Conservation (phyloP, 2,329 filamentous ascomycete species). For the Botrytis galanthina region DNA sequence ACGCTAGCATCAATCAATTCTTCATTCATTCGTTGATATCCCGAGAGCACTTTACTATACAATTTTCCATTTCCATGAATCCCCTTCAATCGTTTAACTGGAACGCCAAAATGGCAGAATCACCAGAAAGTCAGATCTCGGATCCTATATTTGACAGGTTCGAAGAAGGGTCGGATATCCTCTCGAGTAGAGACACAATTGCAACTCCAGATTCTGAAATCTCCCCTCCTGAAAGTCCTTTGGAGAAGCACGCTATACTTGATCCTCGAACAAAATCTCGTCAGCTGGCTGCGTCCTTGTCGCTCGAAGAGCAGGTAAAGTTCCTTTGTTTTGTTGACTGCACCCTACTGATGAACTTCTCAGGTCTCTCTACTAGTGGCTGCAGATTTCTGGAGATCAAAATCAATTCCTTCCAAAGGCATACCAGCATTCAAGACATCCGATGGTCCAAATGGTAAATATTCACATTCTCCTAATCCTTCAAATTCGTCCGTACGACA, state of each 20-base stretch:
- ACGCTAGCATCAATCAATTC: background rate
- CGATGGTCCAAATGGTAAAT: constrained; percentile 63
- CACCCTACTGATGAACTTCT: constrained; percentile 19
- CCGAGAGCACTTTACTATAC: background rate
- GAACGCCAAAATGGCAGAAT: constrained; percentile 24
- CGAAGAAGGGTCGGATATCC: constrained; percentile 29
- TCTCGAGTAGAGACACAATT: constrained; percentile 30
- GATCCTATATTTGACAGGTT: constrained; percentile 34
- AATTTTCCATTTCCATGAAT: background rate
- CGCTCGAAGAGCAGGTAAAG: constrained; percentile 38
- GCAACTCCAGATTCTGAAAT: constrained; percentile 35
- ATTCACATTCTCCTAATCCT: background rate
- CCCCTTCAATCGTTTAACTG: background rate
- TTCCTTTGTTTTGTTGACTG: background rate
- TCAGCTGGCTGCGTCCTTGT: constrained; percentile 33
- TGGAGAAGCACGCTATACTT: constrained; percentile 24
- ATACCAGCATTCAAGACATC: constrained; percentile 65
- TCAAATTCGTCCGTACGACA: background rate
- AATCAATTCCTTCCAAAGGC: constrained; percentile 58
- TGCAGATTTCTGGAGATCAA: constrained; percentile 69
- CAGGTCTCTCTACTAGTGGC: constrained; percentile 59
- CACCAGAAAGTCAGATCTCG: constrained; percentile 30
- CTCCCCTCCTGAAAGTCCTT: constrained; percentile 33
- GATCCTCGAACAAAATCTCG: constrained; percentile 31
- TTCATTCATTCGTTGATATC: background rate